Evolutionary conservation across 2,329 filamentous ascomycete genomes (phyloP).

Genomic region (Diaporthe batatas): DNA sequence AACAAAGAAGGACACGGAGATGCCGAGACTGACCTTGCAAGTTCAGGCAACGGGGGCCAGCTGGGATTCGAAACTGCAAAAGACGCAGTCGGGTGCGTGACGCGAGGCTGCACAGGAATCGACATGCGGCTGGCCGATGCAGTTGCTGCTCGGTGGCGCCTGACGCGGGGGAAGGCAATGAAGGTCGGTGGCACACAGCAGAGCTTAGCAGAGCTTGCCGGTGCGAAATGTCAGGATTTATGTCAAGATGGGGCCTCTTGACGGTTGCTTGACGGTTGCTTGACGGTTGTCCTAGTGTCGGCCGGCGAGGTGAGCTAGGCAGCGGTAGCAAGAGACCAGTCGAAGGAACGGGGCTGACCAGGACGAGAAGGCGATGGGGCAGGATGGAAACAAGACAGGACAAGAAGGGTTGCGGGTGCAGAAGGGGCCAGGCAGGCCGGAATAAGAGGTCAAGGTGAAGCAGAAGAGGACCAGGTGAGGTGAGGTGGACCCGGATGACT

Average conservation of each 20-base stretch:
- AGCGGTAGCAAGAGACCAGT: background rate
- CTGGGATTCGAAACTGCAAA: background rate
- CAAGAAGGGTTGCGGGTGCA: background rate
- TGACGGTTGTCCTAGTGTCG: slow-evolving; percentile 21
- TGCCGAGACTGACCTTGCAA: slow-evolving; percentile 3
- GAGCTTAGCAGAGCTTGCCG: background rate
- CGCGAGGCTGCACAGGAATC: slow-evolving; percentile 22
- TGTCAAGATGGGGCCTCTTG: background rate
- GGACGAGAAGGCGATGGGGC: background rate
- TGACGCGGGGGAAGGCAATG: background rate
- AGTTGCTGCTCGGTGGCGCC: background rate
- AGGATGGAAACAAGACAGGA: background rate
- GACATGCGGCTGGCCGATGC: slow-evolving; percentile 28
- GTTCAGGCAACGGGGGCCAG: background rate
- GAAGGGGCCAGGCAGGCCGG: slow-evolving; percentile 8
- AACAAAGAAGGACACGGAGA: background rate
- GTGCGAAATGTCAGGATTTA: background rate
- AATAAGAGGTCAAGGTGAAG: slow-evolving; percentile 28
- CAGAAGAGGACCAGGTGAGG: slow-evolving; percentile 29
- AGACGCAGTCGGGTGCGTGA: background rate
- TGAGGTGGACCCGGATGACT: slow-evolving; percentile 36
- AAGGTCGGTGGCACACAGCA: background rate
- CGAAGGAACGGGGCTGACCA: background rate
- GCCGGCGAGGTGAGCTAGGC: slow-evolving; percentile 19
- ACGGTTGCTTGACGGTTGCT: background rate